Evolutionary conservation across 345 rosid genomes (phyloP).

Genomic region (Abelmoschus esculentus): DNA sequence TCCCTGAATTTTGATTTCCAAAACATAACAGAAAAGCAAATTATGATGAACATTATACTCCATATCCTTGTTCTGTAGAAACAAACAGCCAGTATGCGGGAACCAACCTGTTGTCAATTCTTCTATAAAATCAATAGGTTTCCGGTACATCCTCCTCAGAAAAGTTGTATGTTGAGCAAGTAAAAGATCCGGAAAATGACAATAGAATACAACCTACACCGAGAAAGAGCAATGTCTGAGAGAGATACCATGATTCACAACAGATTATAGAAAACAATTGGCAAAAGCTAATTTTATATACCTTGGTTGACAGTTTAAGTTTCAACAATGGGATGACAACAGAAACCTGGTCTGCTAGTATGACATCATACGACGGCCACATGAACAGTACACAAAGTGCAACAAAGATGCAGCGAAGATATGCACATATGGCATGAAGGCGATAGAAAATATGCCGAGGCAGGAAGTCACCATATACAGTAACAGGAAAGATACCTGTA

Average conservation of each 20-base stretch:
- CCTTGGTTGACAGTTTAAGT: slow-evolving; percentile 66
- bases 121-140: slow-evolving; percentile 77
- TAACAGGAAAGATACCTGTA: slow-evolving; percentile 65
- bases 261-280: no score
- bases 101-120: slow-evolving; percentile 68
- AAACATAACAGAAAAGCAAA: background rate
- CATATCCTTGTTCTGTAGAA: background rate
- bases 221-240: no score
- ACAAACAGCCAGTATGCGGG: background rate
- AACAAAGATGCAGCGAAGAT: slow-evolving; percentile 71
- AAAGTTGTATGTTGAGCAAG: slow-evolving; percentile 75
- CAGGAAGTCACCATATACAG: slow-evolving; percentile 72
- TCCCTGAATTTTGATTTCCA: slow-evolving; percentile 38
- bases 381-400: slow-evolving; percentile 62
- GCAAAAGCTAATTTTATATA: slow-evolving; percentile 12
- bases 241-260: no score
- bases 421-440: slow-evolving; percentile 81
- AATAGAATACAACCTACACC: slow-evolving; percentile 64
- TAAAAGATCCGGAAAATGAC: slow-evolving; percentile 88
- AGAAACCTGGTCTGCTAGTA: slow-evolving; percentile 79
- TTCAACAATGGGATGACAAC: slow-evolving; percentile 74
- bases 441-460: slow-evolving; percentile 79
- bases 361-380: slow-evolving; percentile 73
- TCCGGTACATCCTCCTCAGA: slow-evolving; percentile 71
- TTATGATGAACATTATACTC: background rate